Conservation (phyloP, 2,329 filamentous ascomycete species). For the Amphichorda felina region DNA sequence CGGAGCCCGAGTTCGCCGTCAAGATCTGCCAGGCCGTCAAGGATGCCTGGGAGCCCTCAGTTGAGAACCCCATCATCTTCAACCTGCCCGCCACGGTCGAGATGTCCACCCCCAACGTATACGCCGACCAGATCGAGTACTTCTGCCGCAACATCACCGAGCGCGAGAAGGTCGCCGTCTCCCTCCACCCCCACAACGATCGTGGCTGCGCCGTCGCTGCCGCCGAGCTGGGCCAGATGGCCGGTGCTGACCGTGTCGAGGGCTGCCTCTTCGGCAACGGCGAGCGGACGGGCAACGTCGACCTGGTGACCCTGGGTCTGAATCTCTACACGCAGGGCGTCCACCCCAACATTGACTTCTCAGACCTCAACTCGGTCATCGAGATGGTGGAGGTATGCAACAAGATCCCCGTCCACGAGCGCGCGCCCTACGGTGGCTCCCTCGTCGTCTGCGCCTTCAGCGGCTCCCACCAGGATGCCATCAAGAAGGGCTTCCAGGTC, state of each 20-base stretch:
- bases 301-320: slow-evolving; percentile 81
- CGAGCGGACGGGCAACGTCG: slow-evolving; percentile 90
- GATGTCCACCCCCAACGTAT: slow-evolving; percentile 88
- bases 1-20: slow-evolving; percentile 70
- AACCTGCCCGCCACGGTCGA: slow-evolving; percentile 95
- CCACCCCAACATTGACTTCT: slow-evolving; percentile 78
- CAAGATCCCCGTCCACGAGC: slow-evolving; percentile 86
- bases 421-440: slow-evolving; percentile 82
- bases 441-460: slow-evolving; percentile 89
- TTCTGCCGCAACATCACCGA: slow-evolving; percentile 81
- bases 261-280: slow-evolving; percentile 44
- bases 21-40: slow-evolving; percentile 88
- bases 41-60: slow-evolving; percentile 76
- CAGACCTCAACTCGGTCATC: slow-evolving; percentile 75
- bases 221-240: slow-evolving; percentile 90
- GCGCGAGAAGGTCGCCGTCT: slow-evolving; percentile 78
- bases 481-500: slow-evolving; percentile 77
- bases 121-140: slow-evolving; percentile 92
- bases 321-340: slow-evolving; percentile 95
- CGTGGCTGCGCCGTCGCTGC: slow-evolving; percentile 82
- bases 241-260: slow-evolving; percentile 74
- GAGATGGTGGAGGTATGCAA: slow-evolving; percentile 84
- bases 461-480: slow-evolving; percentile 88
- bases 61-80: slow-evolving; percentile 79
- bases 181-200: slow-evolving; percentile 91